phyloP scores from a whole-genome alignment of 2,329 filamentous ascomycete species.

The Aspergillus flavus region DNA sequence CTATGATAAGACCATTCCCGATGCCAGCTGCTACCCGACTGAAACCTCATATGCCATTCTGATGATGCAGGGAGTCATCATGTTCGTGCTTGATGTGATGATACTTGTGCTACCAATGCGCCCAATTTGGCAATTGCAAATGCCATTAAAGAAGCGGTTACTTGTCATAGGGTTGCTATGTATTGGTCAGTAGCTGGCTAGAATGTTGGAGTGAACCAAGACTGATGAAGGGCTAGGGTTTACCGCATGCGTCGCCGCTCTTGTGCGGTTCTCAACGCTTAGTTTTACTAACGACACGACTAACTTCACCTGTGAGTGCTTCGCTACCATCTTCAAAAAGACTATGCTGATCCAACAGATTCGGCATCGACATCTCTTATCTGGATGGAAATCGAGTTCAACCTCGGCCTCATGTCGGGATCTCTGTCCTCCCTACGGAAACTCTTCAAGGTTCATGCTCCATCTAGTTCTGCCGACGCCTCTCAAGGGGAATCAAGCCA shows the following conservation, averaged over 20 bases:
- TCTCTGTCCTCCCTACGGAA: slow-evolving; percentile 17
- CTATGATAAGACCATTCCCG: slow-evolving; percentile 14
- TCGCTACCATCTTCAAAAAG: neutral
- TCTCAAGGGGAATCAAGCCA: neutral
- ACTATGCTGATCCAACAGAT: slow-evolving; percentile 9
- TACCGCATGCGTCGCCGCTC: slow-evolving; percentile 20
- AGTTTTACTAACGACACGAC: slow-evolving; percentile 16
- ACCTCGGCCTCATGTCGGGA: slow-evolving; percentile 22
- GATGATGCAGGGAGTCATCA: slow-evolving; percentile 21
- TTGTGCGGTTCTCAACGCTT: slow-evolving; percentile 23
- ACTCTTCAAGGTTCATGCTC: neutral
- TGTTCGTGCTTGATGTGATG: slow-evolving; percentile 21
- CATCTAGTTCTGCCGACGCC: neutral
- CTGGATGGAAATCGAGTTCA: slow-evolving; percentile 28
- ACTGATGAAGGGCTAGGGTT: neutral
- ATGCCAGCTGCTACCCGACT: slow-evolving; percentile 10
- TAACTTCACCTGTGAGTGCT: slow-evolving; percentile 22
- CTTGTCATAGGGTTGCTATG: slow-evolving; percentile 8
- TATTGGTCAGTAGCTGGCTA: slow-evolving; percentile 4
- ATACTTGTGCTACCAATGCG: slow-evolving; percentile 24
- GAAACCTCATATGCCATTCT: slow-evolving; percentile 14
- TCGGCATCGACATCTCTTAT: slow-evolving; percentile 19
- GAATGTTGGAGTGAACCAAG: neutral
- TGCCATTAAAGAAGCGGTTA: slow-evolving; percentile 16
- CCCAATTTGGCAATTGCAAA: slow-evolving; percentile 23